Conservation (phyloP, 1,284 basidiomycete genomes). For the Stereum hirsutum region DNA sequence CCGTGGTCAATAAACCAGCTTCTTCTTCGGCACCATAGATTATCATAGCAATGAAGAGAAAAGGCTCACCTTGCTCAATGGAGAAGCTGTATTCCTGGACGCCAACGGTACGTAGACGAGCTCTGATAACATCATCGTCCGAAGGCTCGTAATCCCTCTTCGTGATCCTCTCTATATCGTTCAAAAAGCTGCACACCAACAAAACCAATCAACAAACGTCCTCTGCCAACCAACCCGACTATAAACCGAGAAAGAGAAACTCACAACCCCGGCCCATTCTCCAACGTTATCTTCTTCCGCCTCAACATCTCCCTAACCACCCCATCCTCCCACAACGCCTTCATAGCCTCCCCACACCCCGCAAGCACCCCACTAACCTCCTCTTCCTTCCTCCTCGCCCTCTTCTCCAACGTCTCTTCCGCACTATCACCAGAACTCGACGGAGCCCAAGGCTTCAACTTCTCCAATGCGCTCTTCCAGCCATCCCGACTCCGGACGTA, state of each 20-base stretch:
- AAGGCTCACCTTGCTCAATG: conserved; percentile 50
- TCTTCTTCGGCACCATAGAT: neutral
- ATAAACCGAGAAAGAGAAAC: conserved; percentile 16
- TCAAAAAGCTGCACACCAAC: conserved; percentile 44
- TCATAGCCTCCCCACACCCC: conserved; percentile 51
- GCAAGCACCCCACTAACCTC: conserved; percentile 40
- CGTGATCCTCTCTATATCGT: conserved; percentile 54
- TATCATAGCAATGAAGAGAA: conserved; percentile 1
- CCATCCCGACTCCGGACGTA: conserved; percentile 49
- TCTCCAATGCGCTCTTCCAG: conserved; percentile 51
- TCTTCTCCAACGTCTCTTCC: conserved; percentile 7
- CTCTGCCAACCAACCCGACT: neutral
- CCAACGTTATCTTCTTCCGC: conserved; percentile 37
- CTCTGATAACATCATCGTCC: conserved; percentile 61
- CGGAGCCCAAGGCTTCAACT: conserved; percentile 23
- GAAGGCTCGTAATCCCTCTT: conserved; percentile 43
- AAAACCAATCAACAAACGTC: neutral
- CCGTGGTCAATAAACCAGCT: neutral
- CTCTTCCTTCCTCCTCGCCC: conserved; percentile 27
- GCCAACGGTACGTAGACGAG: conserved; percentile 58
- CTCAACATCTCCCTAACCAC: conserved; percentile 41
- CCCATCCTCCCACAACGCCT: conserved; percentile 49
- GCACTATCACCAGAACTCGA: conserved; percentile 8
- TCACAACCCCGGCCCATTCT: conserved; percentile 58
- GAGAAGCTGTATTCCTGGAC: conserved; percentile 65